These are phyloP conservation scores for Colletotrichum higginsianum DNA, from an alignment of 2,329 filamentous ascomycete species.

Conservation along the genomic window DNA sequence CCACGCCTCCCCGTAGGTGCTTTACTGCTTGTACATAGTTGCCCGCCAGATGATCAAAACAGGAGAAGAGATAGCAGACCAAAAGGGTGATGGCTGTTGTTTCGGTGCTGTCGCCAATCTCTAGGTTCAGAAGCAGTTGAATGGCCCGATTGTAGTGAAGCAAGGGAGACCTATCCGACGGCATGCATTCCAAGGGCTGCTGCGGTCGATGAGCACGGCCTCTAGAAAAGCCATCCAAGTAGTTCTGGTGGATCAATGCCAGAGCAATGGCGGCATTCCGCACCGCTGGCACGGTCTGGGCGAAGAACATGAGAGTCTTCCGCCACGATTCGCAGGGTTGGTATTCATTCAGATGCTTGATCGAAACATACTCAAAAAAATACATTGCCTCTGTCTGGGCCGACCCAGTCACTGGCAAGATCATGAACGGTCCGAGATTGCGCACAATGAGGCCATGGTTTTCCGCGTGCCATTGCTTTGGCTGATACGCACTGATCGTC, in stretches of 20 bases:
- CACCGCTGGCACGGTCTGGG: constrained; percentile 53
- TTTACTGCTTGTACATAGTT: constrained; percentile 53
- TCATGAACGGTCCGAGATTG: constrained; percentile 45
- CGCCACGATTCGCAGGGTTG: constrained; percentile 51
- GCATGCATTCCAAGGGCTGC: not conserved
- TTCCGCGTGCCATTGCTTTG: not conserved
- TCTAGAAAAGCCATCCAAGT: constrained; percentile 44
- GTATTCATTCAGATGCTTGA: constrained; percentile 51
- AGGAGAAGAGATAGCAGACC: constrained; percentile 57
- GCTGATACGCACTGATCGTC: not conserved
- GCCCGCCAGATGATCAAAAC: constrained; percentile 55
- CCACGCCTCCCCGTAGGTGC: constrained; percentile 54
- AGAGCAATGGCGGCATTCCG: constrained; percentile 53
- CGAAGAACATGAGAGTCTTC: constrained; percentile 53
- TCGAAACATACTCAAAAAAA: constrained; percentile 50
- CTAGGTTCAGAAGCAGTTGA: not conserved
- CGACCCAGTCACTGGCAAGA: constrained; percentile 44
- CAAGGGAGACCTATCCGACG: not conserved
- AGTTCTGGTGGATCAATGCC: constrained; percentile 48
- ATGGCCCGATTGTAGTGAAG: not conserved
- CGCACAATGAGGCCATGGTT: constrained; percentile 27
- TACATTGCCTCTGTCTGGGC: constrained; percentile 47
- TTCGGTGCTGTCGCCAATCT: constrained; percentile 42
- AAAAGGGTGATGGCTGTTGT: constrained; percentile 53
- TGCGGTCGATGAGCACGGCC: constrained; percentile 9